Evolutionary conservation across 169 alveolate species (phyloP).

Genomic region (Neospora caninum): DNA sequence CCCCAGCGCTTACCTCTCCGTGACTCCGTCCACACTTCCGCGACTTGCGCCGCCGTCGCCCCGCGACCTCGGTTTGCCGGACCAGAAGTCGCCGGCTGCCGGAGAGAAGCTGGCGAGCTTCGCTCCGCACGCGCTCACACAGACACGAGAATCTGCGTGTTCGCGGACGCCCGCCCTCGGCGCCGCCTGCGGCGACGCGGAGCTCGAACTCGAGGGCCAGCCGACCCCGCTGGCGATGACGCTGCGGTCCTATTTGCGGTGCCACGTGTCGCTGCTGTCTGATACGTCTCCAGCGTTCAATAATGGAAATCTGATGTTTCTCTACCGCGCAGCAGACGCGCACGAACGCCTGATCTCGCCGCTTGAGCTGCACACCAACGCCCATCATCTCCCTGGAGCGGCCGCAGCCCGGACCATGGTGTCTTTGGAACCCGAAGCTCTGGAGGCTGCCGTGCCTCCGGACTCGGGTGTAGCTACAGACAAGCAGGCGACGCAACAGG

Average conservation of each 20-base stretch:
- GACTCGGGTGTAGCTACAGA: neutral
- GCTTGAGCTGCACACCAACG: slow-evolving; percentile 57
- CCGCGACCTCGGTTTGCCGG: too few species aligned
- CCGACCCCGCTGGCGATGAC: slow-evolving; percentile 47
- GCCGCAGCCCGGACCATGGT: slow-evolving; percentile 59
- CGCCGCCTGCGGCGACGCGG: neutral
- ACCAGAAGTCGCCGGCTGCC: too few species aligned
- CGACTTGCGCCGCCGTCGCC: too few species aligned
- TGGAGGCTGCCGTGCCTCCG: neutral
- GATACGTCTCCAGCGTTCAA: slow-evolving; percentile 53
- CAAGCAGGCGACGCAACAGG: neutral
- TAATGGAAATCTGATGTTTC: slow-evolving; percentile 58
- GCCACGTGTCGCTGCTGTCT: slow-evolving; percentile 61
- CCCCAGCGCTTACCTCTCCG: too few species aligned
- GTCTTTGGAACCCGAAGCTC: neutral
- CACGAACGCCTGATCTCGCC: slow-evolving; percentile 60
- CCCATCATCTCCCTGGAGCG: slow-evolving; percentile 50
- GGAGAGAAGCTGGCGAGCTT: too few species aligned
- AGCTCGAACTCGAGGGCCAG: neutral
- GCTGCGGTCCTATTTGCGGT: slow-evolving; percentile 57
- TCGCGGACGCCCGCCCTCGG: too few species aligned
- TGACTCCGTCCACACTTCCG: too few species aligned
- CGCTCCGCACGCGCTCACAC: too few species aligned
- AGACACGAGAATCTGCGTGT: too few species aligned
- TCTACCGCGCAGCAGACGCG: slow-evolving; percentile 62